Evolutionary conservation across 2,329 filamentous ascomycete genomes (phyloP).

Genomic region (Epichloe scottii): DNA sequence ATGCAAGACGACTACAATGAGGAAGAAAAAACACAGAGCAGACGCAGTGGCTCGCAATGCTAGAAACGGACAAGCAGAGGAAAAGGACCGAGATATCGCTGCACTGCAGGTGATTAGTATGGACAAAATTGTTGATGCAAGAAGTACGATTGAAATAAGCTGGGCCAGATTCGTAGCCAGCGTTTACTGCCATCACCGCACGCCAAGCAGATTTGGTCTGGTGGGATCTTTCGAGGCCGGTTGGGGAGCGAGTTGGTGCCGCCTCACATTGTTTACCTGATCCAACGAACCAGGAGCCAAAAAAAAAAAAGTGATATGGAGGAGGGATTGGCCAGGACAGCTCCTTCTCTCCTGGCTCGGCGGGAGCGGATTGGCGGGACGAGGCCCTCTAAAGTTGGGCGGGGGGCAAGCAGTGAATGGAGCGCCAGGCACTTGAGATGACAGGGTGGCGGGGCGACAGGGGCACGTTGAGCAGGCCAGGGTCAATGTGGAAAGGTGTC

Average conservation of each 20-base stretch:
- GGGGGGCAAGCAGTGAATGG: neutral
- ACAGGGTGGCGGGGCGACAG: neutral
- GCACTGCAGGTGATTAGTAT: conserved; percentile 1
- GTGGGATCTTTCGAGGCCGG: neutral
- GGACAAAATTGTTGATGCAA: neutral
- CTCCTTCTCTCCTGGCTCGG: neutral
- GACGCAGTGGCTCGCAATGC: conserved; percentile 7
- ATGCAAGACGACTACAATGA: conserved; percentile 10
- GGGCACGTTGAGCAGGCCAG: too few relatives aligned
- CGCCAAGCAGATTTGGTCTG: neutral
- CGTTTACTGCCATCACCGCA: neutral
- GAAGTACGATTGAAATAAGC: neutral
- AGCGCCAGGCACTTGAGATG: neutral
- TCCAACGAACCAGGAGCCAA: neutral
- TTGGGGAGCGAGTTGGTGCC: neutral
- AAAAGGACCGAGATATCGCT: neutral
- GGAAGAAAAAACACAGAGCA: conserved; percentile 5
- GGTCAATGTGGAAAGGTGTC: neutral
- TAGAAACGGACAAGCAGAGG: neutral
- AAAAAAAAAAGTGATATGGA: neutral
- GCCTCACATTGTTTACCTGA: conserved; percentile 3
- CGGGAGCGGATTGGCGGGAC: neutral
- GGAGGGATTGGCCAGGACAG: neutral
- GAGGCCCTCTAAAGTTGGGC: too few relatives aligned
- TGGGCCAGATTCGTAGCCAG: neutral